Conservation (phyloP, 805 yeast species). For the Naumovozyma baii region DNA sequence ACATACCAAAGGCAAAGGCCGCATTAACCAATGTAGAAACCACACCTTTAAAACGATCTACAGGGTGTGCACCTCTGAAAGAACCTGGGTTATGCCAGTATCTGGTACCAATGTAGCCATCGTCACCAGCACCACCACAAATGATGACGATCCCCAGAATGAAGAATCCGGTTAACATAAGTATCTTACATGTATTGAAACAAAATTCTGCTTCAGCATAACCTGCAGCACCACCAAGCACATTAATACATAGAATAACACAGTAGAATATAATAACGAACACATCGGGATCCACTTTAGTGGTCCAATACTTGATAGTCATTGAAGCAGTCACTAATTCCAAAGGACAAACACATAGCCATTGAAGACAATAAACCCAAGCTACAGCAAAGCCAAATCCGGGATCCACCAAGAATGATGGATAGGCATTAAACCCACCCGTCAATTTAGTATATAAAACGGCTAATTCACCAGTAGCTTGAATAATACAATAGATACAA, state of each 20-base stretch:
- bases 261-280: constrained; percentile 46
- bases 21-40: constrained; percentile 44
- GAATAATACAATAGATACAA: constrained; percentile 50
- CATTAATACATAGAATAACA: constrained; percentile 38
- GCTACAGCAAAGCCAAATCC: constrained; percentile 51
- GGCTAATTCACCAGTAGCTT: constrained; percentile 60
- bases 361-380: constrained; percentile 55
- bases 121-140: constrained; percentile 34
- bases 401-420: constrained; percentile 45
- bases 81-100: constrained; percentile 50
- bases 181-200: constrained; percentile 55
- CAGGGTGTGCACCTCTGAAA: constrained; percentile 29
- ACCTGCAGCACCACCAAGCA: constrained; percentile 44
- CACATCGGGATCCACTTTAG: constrained; percentile 44
- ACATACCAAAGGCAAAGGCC: constrained; percentile 54
- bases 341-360: constrained; percentile 52
- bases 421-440: constrained; percentile 57
- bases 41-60: constrained; percentile 47
- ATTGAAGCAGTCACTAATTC: constrained; percentile 58
- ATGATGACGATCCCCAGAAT: constrained; percentile 40
- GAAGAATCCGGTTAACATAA: constrained; percentile 51
- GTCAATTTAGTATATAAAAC: constrained; percentile 47
- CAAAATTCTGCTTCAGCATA: constrained; percentile 57
- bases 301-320: constrained; percentile 52
- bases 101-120: constrained; percentile 41